These are phyloP conservation scores for Phlyctochytrium arcticum DNA, from an alignment of 192 early-diverging fungal genomes.

Conservation along the genomic window DNA sequence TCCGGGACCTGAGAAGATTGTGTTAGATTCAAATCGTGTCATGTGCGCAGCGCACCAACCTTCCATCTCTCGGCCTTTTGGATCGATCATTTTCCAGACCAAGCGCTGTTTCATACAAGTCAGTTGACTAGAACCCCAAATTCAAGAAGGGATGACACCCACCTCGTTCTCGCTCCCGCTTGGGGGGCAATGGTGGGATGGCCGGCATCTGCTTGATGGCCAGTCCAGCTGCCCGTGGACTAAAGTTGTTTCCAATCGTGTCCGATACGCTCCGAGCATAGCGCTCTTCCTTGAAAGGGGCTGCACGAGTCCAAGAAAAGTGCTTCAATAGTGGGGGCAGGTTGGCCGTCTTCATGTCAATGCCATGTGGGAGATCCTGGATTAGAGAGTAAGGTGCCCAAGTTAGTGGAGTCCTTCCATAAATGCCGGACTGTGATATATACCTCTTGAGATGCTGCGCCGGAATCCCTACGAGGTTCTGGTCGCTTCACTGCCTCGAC, in stretches of 20 bases:
- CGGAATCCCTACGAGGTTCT: background rate
- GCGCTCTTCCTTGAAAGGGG: slow-evolving; percentile 60
- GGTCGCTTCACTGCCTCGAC: background rate
- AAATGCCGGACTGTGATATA: too few species aligned
- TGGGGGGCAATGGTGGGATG: slow-evolving; percentile 17
- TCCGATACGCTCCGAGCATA: slow-evolving; percentile 48
- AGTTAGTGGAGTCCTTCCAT: too few species aligned
- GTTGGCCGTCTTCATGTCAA: slow-evolving; percentile 17
- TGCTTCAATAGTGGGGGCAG: slow-evolving; percentile 51
- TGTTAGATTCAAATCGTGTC: too few species aligned
- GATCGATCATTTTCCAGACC: slow-evolving; percentile 3
- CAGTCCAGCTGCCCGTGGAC: slow-evolving; percentile 42
- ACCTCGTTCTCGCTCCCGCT: slow-evolving; percentile 18
- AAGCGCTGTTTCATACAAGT: background rate
- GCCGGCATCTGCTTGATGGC: slow-evolving; percentile 34
- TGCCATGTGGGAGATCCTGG: background rate
- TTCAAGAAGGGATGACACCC: background rate
- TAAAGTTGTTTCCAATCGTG: slow-evolving; percentile 63
- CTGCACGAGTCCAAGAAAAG: slow-evolving; percentile 58
- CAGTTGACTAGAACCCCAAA: background rate
- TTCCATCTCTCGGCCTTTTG: slow-evolving; percentile 2
- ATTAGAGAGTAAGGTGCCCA: background rate
- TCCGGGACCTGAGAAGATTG: too few species aligned
- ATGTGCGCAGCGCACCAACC: background rate
- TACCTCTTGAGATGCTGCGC: background rate